Percentiles rank a stretch among this genome's conserved stretches.
Conservation (phyloP, 2,329 filamentous ascomycete genomes). For the Paraconiothyrium brasiliense region DNA sequence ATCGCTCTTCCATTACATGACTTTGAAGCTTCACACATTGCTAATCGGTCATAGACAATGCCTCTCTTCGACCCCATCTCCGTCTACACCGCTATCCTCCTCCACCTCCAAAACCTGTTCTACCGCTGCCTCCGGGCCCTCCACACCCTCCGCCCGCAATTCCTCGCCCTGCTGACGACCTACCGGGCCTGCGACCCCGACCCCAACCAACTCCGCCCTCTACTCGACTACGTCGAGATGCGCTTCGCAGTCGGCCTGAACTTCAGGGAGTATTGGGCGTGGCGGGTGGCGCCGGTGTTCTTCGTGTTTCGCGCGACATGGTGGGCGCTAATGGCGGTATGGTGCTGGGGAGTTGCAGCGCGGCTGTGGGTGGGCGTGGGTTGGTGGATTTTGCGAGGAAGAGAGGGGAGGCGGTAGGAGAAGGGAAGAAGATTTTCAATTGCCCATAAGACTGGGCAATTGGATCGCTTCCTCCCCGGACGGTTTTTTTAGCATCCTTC, state of each 20-base stretch:
- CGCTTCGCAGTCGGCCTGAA: background rate
- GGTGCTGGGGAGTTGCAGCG: background rate
- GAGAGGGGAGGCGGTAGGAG: background rate
- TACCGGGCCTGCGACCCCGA: background rate
- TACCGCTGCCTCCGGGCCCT: background rate
- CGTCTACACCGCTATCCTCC: background rate
- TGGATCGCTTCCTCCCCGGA: too few relatives aligned
- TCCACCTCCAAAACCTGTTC: background rate
- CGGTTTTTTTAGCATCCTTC: too few relatives aligned
- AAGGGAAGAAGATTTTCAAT: background rate
- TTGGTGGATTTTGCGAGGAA: background rate
- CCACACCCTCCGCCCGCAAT: background rate
- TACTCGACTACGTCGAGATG: background rate
- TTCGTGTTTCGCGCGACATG: background rate
- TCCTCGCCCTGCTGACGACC: background rate
- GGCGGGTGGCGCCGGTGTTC: background rate
- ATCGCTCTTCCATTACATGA: background rate
- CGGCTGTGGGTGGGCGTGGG: background rate
- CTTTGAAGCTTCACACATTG: background rate
- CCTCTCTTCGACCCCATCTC: background rate
- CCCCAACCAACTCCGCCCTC: background rate
- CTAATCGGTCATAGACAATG: background rate
- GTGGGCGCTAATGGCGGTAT: too few relatives aligned
- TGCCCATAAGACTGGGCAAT: background rate
- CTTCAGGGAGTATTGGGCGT: constrained; percentile 7